Evolutionary conservation across 352 stramenopile species (phyloP).

Genomic region (Globisporangium carolinianum): DNA sequence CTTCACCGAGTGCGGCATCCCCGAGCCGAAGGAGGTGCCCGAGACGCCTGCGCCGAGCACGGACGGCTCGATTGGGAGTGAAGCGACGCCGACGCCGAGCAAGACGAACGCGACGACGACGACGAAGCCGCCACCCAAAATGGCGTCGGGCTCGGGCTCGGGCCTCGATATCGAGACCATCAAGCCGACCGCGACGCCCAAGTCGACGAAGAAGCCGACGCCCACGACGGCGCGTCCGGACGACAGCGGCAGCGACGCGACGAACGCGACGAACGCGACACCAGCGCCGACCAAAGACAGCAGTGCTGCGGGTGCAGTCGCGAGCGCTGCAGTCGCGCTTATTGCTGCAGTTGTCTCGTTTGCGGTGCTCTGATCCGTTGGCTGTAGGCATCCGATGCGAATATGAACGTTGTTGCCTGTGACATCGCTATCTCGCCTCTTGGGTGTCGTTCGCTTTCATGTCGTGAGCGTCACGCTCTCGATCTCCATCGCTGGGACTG

Average conservation of each 20-base stretch:
- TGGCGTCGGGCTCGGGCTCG: constrained; percentile 6
- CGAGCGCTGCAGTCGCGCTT: constrained; percentile 2
- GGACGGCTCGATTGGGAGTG: not conserved
- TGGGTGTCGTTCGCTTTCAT: too few species aligned
- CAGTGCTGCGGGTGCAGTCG: not conserved
- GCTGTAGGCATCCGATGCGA: not conserved
- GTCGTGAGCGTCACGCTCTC: too few species aligned
- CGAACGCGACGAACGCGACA: not conserved
- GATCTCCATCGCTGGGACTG: too few species aligned
- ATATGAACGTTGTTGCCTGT: not conserved
- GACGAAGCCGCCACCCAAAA: not conserved
- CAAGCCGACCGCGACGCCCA: constrained; percentile 3
- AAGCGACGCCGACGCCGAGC: not conserved
- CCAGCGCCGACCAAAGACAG: not conserved
- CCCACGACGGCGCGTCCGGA: not conserved
- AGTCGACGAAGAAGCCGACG: constrained; percentile 1
- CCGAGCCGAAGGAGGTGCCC: constrained; percentile 8
- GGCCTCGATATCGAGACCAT: not conserved
- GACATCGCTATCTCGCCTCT: too few species aligned
- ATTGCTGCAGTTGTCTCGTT: constrained; percentile 1
- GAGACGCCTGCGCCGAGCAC: constrained; percentile 8
- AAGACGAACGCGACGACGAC: not conserved
- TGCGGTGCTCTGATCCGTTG: not conserved
- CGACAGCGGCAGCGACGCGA: not conserved
- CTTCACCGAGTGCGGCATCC: constrained; percentile 18